A percentile compares a stretch with the other conserved stretches of the same genome.
These are phyloP conservation scores for Beta corolliflora DNA, from an alignment of 179 eudicot genomes.

Conservation along the genomic window DNA sequence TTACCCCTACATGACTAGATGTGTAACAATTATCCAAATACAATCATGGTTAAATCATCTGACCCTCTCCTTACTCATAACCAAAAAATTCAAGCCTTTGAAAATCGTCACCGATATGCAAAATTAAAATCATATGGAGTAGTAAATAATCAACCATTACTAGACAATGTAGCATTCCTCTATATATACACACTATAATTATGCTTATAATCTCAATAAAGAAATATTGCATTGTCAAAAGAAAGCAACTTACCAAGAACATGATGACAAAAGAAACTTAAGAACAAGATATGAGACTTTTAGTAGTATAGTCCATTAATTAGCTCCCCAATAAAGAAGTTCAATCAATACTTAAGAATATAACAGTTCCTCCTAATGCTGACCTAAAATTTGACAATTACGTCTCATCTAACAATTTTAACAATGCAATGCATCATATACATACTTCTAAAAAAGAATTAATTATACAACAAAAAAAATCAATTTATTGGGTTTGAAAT, in stretches of 20 bases:
- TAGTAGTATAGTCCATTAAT: conserved; percentile 11
- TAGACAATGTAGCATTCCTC: not conserved
- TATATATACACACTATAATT: not conserved
- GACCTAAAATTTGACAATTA: conserved; percentile 22
- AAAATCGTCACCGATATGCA: not conserved
- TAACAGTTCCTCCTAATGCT: conserved; percentile 13
- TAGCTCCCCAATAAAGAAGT: conserved; percentile 8
- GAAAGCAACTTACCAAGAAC: conserved; percentile 15
- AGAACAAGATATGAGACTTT: conserved; percentile 10
- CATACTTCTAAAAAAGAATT: not conserved
- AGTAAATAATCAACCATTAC: not conserved
- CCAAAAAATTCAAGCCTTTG: not conserved
- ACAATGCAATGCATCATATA: not conserved
- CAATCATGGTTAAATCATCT: no score
- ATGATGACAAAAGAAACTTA: conserved; percentile 12
- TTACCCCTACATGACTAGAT: no score
- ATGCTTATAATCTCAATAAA: not conserved
- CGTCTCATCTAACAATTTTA: conserved; percentile 16
- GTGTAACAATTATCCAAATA: no score
- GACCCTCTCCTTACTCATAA: not conserved
- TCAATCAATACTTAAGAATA: not conserved
- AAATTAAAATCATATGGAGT: not conserved
- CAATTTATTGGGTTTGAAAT: no score
- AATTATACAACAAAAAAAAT: not conserved
- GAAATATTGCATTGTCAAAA: conserved; percentile 17